Percentiles rank a stretch among this genome's conserved stretches.
Conservation (phyloP, 2,329 filamentous ascomycete genomes). For the Aspergillus sp. region DNA sequence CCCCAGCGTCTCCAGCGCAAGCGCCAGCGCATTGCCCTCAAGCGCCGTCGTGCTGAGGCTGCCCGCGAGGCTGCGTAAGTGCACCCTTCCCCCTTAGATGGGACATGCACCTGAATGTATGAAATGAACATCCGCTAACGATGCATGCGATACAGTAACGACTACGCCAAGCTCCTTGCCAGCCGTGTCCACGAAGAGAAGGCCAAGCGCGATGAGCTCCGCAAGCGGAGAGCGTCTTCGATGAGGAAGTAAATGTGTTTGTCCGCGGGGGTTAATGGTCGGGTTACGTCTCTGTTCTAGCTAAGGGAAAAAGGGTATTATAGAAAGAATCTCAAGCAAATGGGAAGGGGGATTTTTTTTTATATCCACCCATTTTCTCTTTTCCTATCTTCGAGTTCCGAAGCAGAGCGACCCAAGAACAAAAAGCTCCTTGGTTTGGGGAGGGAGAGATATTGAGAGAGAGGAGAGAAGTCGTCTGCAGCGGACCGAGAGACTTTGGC, state of each 20-base stretch:
- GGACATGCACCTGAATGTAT: not conserved
- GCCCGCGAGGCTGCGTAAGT: slow-evolving; percentile 98
- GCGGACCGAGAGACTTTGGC: slow-evolving; percentile 13
- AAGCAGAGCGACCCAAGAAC: not conserved
- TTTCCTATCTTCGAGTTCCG: slow-evolving; percentile 10
- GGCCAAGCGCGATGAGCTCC: slow-evolving; percentile 85
- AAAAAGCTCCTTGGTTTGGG: slow-evolving; percentile 2
- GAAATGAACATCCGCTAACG: not conserved
- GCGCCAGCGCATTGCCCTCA: slow-evolving; percentile 95
- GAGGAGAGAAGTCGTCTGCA: slow-evolving; percentile 8
- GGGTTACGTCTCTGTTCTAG: slow-evolving; percentile 38
- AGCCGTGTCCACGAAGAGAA: slow-evolving; percentile 98
- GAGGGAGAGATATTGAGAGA: slow-evolving; percentile 8
- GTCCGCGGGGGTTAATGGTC: slow-evolving; percentile 39
- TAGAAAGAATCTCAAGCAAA: slow-evolving; percentile 20
- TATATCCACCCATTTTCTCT: not conserved
- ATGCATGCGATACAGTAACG: slow-evolving; percentile 63
- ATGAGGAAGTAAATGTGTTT: slow-evolving; percentile 74
- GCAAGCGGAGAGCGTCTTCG: slow-evolving; percentile 96
- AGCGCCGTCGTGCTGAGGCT: slow-evolving; percentile 95
- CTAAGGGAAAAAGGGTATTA: slow-evolving; percentile 22
- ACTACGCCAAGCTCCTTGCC: slow-evolving; percentile 94
- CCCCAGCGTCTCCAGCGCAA: slow-evolving; percentile 99
- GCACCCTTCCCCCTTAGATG: slow-evolving; percentile 1
- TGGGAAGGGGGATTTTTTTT: slow-evolving; percentile 16